Evolutionary conservation across 306 rosid genomes (phyloP).

Genomic region (Cicer yamashitae): DNA sequence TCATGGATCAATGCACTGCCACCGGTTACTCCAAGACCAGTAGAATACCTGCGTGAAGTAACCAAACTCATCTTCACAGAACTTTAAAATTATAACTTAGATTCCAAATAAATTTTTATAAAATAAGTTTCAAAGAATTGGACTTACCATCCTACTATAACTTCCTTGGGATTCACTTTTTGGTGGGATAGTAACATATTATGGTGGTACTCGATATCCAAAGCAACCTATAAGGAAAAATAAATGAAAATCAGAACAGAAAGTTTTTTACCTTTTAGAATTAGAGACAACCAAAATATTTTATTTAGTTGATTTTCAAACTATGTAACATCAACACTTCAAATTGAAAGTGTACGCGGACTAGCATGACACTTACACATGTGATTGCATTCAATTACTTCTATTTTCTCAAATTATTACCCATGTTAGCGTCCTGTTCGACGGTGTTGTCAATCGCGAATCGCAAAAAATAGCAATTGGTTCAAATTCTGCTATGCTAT

Average conservation of each 20-base stretch:
- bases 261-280: background rate
- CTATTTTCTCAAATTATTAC: too few species aligned
- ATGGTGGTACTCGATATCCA: slow-evolving; percentile 94
- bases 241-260: background rate
- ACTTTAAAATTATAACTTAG: background rate
- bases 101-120: background rate
- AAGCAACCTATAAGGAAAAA: slow-evolving; percentile 64
- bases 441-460: too few species aligned
- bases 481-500: too few species aligned
- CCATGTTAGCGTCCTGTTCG: too few species aligned
- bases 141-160: slow-evolving; percentile 87
- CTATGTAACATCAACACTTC: too few species aligned
- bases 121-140: background rate
- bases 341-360: too few species aligned
- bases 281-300: background rate
- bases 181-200: slow-evolving; percentile 81
- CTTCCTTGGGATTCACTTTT: slow-evolving; percentile 94
- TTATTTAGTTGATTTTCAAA: background rate
- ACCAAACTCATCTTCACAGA: slow-evolving; percentile 4
- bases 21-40: slow-evolving; percentile 84
- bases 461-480: too few species aligned
- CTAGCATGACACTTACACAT: too few species aligned
- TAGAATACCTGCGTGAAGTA: slow-evolving; percentile 72
- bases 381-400: too few species aligned
- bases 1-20: slow-evolving; percentile 89